Base-by-base conservation (phyloP, 305 asterid species). In the Fraxinus floribunda region DNA sequence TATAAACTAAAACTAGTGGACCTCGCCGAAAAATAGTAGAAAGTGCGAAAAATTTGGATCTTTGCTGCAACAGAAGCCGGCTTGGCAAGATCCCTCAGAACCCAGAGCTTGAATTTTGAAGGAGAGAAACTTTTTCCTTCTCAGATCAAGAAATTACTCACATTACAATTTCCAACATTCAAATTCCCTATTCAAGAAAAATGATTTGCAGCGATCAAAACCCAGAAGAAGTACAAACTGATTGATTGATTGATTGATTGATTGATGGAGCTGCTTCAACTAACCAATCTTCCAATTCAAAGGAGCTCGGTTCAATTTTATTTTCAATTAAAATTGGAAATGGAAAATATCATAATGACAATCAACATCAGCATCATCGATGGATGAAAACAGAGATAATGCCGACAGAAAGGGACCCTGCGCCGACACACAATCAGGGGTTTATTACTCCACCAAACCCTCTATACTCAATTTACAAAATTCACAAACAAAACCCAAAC, bases 331-430 rank as follows among this genome's bases (percentile, higher is more conserved):
- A 1, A 26, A 26, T 26, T 26, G 29, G 29, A 1, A 26, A 26
- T 26, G 29, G 29, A 26, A 26, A 26, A 26, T 26, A 26, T 26
- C 29, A 26, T 26, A 26, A 26, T 26, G 29, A 26, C 29, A 26
- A 26, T 22, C 78, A 81, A 78, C 86, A 85, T 77, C 79, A 86
- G 75, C 55, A 80, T 73, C 57, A 80, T 75, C 29, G 55, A 26
- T 36, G 83, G 35, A 76, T 30, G 68, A 36, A 76, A 81, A 82
- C 38, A 78, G 85, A 88, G 86, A 85, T 64, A 87, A 86, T 86
- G 89, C 90, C 86, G 89, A 91, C 91, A 90, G 92, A 90, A 88
- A 90, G 89, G 71, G 91, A 85, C 89, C 89, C 83, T 83, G 85
- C 91, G 90, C 95, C 95, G 90, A 91, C 91, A 89, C 78, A 80